Evolutionary conservation across 2,329 filamentous ascomycete genomes (phyloP), one percentile per base, ranked within the genome.

Genomic region (Hymenoscyphus infarciens): DNA sequence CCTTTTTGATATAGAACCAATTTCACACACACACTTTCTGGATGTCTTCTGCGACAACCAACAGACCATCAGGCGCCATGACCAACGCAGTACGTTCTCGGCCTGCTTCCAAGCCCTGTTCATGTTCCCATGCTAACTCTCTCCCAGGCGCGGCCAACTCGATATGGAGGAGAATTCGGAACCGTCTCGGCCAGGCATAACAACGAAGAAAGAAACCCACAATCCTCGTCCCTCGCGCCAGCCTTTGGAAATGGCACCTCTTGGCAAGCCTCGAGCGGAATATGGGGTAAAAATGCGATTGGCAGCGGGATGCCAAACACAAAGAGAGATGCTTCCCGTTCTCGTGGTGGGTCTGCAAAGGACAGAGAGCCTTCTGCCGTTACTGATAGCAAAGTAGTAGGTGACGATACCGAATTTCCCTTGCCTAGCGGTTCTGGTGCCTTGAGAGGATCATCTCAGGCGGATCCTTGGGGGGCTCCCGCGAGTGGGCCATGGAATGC

Each of bases 371-470:
- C 56, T 63, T 49, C 49, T 38, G 56, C 62, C 57, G 58, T 63
- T 65, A 68, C 71, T 74, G 62, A 73, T 65, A 45, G 49, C 25
- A 25, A 58, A 39, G 52, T 60, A 64, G 61, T 75, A 63, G 74
- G 74, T 22, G 76, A 76, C 39, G 77, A 80, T 35, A 22, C 25
- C 55, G 67, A 73, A 27, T 77, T 78, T 33, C 69, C 75, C 45
- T 82, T 78, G 61, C 85, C 87, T 71, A 87, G 85, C 3, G 89
- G 89, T 57, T 91, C 89, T 5, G 82, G 86, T 64, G 89, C 88
- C 63, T 79, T 92, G 45, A 81, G 90, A 64, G 81, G 85, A 54
- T 84, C 86, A 52, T 90, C 89, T 10, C 87, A 91, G 71, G 83
- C 84, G 19, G 87, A 90, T 68, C 79, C 81, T 56, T 90, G 87